These are phyloP conservation scores for Thelephora aurantiotincta DNA, from an alignment of 768 basidiomycete species.

Conservation along the genomic window DNA sequence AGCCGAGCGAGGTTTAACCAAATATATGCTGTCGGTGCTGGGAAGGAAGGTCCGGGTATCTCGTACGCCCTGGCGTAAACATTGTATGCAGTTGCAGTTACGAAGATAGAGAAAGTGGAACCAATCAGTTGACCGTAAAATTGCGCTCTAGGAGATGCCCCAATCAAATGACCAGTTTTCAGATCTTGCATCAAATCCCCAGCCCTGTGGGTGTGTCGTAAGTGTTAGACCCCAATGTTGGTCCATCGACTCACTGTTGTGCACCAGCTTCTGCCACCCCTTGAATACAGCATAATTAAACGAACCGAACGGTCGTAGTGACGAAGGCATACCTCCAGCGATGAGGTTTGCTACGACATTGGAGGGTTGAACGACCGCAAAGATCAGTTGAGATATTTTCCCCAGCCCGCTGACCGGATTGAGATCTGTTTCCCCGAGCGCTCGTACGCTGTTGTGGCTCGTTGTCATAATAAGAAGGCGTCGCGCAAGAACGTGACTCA, in stretches of 20 bases:
- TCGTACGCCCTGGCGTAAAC: conserved; percentile 79
- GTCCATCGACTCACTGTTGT: conserved; percentile 46
- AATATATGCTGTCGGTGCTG: conserved; percentile 89
- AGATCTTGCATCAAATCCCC: conserved; percentile 98
- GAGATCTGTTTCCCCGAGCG: conserved; percentile 90
- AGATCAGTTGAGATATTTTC: conserved; percentile 88
- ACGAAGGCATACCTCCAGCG: conserved; percentile 47
- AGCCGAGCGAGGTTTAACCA: conserved; percentile 74
- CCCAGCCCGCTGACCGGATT: conserved; percentile 89
- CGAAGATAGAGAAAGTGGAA: conserved; percentile 73
- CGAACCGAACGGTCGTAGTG: not conserved
- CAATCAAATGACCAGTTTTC: conserved; percentile 90
- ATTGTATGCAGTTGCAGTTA: conserved; percentile 77
- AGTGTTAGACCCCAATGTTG: not conserved
- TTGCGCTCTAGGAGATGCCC: conserved; percentile 85
- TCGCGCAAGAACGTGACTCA: conserved; percentile 18
- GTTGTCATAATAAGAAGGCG: not conserved
- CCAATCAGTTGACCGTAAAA: conserved; percentile 92
- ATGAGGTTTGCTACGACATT: conserved; percentile 98
- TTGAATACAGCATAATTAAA: not conserved
- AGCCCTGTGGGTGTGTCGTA: conserved; percentile 36
- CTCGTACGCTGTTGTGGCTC: conserved; percentile 42
- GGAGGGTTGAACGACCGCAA: conserved; percentile 88
- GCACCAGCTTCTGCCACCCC: conserved; percentile 88
- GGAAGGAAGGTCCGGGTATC: conserved; percentile 91